Evolutionary conservation across 2,329 filamentous ascomycete genomes (phyloP).

Genomic region (Rasamsonia emersonii): DNA sequence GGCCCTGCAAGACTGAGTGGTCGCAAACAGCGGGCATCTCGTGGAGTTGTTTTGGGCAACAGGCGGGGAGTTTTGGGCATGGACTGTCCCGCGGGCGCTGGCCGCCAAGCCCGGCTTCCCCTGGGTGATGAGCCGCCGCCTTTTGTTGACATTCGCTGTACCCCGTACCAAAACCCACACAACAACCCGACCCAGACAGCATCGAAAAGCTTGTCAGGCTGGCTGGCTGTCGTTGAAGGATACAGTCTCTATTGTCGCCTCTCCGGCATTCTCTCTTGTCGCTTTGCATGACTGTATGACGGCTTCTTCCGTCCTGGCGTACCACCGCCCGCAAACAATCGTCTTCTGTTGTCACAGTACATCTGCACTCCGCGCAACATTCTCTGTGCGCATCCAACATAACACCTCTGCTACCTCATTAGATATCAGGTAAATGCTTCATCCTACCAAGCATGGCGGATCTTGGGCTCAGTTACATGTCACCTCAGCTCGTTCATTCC

Average conservation of each 20-base stretch:
- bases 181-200: conserved; percentile 1
- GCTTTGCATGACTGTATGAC: too few species aligned
- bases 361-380: too few species aligned
- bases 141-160: conserved; percentile 13
- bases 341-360: too few species aligned
- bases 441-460: background rate
- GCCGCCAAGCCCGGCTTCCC: conserved; percentile 3
- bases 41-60: conserved; percentile 2
- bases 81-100: conserved; percentile 1
- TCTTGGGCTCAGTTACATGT: background rate
- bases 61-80: conserved; percentile 1
- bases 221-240: background rate
- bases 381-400: background rate
- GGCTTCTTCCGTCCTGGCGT: too few species aligned
- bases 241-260: background rate
- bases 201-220: background rate
- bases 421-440: background rate
- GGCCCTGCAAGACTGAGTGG: too few species aligned
- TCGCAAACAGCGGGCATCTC: background rate
- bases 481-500: background rate
- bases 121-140: conserved; percentile 16
- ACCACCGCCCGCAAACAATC: too few species aligned
- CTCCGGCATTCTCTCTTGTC: background rate
- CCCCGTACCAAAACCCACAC: conserved; percentile 2
- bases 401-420: background rate